These are phyloP conservation scores for Beauveria scarabaeidicola DNA, from an alignment of 2,329 filamentous ascomycete genomes.

Conservation along the genomic window DNA sequence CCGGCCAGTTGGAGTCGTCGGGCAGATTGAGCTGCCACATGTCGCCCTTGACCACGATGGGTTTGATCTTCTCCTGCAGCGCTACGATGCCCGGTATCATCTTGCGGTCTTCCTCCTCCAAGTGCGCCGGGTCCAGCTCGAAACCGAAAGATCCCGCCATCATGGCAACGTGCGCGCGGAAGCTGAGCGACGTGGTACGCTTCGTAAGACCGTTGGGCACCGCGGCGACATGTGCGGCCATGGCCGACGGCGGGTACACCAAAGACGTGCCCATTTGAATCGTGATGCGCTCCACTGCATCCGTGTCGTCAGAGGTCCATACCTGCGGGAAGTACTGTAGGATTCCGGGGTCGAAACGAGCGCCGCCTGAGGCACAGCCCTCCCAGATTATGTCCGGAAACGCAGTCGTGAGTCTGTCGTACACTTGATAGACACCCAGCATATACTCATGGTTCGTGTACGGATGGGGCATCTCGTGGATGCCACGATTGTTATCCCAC, in stretches of 20 bases:
- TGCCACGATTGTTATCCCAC: slow-evolving; percentile 60
- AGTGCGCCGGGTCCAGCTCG: slow-evolving; percentile 49
- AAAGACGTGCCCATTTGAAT: slow-evolving; percentile 58
- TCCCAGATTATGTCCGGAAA: slow-evolving; percentile 59
- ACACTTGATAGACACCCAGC: slow-evolving; percentile 54
- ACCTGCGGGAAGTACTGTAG: slow-evolving; percentile 57
- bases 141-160: slow-evolving; percentile 62
- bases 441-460: slow-evolving; percentile 51
- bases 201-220: slow-evolving; percentile 50
- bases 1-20: slow-evolving; percentile 53
- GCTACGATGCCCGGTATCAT: slow-evolving; percentile 46
- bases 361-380: slow-evolving; percentile 57
- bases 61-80: slow-evolving; percentile 48
- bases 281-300: slow-evolving; percentile 49
- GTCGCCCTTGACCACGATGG: slow-evolving; percentile 48
- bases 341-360: slow-evolving; percentile 54
- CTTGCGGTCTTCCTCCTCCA: slow-evolving; percentile 41
- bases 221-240: slow-evolving; percentile 57
- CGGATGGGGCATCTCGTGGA: slow-evolving; percentile 50
- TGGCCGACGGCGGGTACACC: slow-evolving; percentile 52
- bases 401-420: slow-evolving; percentile 47
- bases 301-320: slow-evolving; percentile 59
- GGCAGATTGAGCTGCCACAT: slow-evolving; percentile 52
- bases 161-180: slow-evolving; percentile 58
- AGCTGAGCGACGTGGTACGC: slow-evolving; percentile 46